These are phyloP conservation scores for Clonostachys chloroleuca DNA, from an alignment of 2,329 filamentous ascomycete species.

Conservation along the genomic window DNA sequence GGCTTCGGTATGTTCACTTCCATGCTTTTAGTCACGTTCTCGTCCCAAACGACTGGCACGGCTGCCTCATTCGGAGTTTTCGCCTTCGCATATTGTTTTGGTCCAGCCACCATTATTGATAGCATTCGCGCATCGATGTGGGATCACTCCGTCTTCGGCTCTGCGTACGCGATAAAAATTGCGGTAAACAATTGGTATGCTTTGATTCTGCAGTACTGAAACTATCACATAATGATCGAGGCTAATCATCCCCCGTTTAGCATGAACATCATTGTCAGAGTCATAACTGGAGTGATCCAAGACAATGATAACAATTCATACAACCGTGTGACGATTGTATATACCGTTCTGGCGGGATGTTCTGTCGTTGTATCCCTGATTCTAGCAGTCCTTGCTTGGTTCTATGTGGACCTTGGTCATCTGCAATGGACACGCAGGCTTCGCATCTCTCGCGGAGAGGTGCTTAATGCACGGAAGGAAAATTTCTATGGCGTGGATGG, in stretches of 20 bases:
- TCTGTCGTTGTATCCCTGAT: conserved; percentile 31
- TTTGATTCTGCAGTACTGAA: neutral
- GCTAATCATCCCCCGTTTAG: conserved; percentile 12
- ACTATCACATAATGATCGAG: neutral
- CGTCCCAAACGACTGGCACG: conserved; percentile 35
- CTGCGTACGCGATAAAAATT: conserved; percentile 46
- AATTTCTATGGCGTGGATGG: conserved; percentile 17
- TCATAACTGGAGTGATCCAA: conserved; percentile 44
- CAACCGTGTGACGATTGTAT: conserved; percentile 40
- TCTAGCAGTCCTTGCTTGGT: conserved; percentile 26
- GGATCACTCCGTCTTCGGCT: conserved; percentile 46
- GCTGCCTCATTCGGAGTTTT: conserved; percentile 49
- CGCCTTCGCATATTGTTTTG: conserved; percentile 40
- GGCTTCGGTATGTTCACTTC: conserved; percentile 36
- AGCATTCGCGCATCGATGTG: conserved; percentile 45
- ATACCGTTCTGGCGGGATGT: conserved; percentile 37
- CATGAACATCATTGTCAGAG: conserved; percentile 47
- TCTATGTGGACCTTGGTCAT: conserved; percentile 29
- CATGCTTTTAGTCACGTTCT: conserved; percentile 47
- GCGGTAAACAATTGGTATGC: conserved; percentile 40
- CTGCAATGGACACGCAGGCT: conserved; percentile 46
- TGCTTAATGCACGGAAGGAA: conserved; percentile 33
- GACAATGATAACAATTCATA: conserved; percentile 45
- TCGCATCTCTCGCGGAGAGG: conserved; percentile 26
- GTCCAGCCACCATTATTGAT: conserved; percentile 47